Evolutionary conservation across 108 stramenopile genomes (phyloP), one percentile per base, ranked within the genome.

Genomic region (Stephanodiscus triporus): DNA sequence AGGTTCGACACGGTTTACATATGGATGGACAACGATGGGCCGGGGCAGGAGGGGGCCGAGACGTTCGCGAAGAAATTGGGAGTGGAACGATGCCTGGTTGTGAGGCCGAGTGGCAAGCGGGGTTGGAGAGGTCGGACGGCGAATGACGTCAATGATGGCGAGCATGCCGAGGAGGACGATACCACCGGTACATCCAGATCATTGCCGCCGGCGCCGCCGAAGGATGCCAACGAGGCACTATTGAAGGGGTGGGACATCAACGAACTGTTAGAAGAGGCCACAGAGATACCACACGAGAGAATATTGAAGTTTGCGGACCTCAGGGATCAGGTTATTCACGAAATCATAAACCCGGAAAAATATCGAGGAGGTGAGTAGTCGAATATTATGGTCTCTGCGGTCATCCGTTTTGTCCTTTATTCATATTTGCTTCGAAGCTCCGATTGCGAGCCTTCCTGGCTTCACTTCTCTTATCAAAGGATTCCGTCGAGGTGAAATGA

Each of bases 141-240:
- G 30, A 36, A 34, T 0, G 22, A 38, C 14, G 16, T 9, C 19
- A 43, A 45, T 42, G 63, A 43, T 24, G 69, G 42, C 40, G 49
- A 30, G 13, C 2, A 22, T 43, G 40, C 30, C 0, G 48, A 2
- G 16, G 24, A 66, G 11, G 77, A 76, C 9, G 55, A 36, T 6
- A 50, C 37, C 9, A 40, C 43, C 36, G 60, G 36, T 38, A 0
- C 60, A 42, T 22, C 60, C 34, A 20, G 9, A 9, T 22, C 37
- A 4, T 13, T 5, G 13, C 36, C 40, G 16, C 73, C 73, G 16
- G 66, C 59, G 27, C 82, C 90, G 8, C 91, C 93, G 45, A 99
- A 99, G 84, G 99, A 99, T 84, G 99, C 99, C 50, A 99, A 99
- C 72, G 99, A 99, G 50, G 96, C 97, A 0, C 83, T 99, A 29